Conservation (phyloP, 2,329 filamentous ascomycete genomes). For the Sordariomycetes sp. region DNA sequence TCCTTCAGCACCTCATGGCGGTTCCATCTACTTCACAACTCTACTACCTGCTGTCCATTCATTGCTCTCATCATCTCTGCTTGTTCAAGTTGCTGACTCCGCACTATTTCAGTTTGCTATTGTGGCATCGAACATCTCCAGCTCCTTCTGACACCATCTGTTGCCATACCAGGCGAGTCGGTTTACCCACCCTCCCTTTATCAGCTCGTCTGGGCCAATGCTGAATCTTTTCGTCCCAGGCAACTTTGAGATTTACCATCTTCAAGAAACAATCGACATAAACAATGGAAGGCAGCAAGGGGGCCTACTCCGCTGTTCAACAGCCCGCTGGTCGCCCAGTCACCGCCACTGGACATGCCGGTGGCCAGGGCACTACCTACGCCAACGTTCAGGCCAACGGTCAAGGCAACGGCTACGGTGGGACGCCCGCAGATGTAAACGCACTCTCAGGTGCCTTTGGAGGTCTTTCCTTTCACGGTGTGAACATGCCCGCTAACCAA, state of each 20-base stretch:
- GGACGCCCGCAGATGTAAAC: slow-evolving; percentile 19
- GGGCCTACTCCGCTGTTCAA: neutral
- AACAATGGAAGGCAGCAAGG: slow-evolving; percentile 26
- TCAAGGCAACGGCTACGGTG: slow-evolving; percentile 15
- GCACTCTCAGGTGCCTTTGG: slow-evolving; percentile 24
- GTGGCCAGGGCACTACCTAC: too few species aligned
- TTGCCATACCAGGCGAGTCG: too few species aligned
- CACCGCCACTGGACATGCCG: too few species aligned
- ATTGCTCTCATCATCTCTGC: neutral
- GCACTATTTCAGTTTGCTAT: slow-evolving; percentile 4
- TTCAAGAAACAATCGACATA: slow-evolving; percentile 14
- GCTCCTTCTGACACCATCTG: slow-evolving; percentile 21
- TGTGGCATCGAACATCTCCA: slow-evolving; percentile 17
- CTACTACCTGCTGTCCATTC: too few species aligned
- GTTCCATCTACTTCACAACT: too few species aligned
- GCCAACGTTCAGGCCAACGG: too few species aligned
- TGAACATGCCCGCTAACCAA: slow-evolving; percentile 20
- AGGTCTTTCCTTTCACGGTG: slow-evolving; percentile 25
- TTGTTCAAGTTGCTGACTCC: too few species aligned
- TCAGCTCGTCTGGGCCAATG: too few species aligned
- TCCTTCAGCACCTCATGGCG: too few species aligned
- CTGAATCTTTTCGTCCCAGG: slow-evolving; percentile 4
- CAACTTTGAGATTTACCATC: slow-evolving; percentile 23
- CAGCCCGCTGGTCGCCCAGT: slow-evolving; percentile 15
- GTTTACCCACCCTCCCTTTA: too few species aligned